phyloP scores from a whole-genome alignment of 2,329 filamentous ascomycete species.

The Fusarium brevicatenulatum region DNA sequence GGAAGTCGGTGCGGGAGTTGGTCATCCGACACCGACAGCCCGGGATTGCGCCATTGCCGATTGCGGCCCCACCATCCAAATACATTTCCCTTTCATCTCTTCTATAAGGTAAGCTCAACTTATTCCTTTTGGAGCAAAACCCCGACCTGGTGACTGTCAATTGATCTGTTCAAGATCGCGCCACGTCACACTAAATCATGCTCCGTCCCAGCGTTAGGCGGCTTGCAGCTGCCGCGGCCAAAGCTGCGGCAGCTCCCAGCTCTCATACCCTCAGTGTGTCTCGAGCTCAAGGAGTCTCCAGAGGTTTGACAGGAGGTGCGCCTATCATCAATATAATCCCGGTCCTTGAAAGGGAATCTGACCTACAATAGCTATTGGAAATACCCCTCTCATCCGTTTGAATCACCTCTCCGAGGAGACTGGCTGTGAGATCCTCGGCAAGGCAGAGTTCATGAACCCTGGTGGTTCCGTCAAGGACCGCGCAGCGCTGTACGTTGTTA shows the following conservation, averaged over 20 bases:
- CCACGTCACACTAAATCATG: slow-evolving; percentile 58
- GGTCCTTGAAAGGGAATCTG: not conserved
- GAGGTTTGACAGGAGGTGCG: slow-evolving; percentile 83
- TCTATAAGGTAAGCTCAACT: slow-evolving; percentile 14
- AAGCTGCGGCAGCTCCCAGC: slow-evolving; percentile 56
- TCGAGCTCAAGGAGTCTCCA: slow-evolving; percentile 80
- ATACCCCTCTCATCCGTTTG: slow-evolving; percentile 92
- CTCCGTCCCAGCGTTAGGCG: slow-evolving; percentile 74
- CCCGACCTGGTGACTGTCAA: slow-evolving; percentile 18
- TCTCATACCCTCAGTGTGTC: slow-evolving; percentile 77
- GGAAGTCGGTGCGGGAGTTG: slow-evolving; percentile 41
- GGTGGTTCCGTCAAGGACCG: slow-evolving; percentile 97
- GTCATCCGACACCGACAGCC: slow-evolving; percentile 34
- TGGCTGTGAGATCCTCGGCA: slow-evolving; percentile 92
- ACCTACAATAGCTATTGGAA: slow-evolving; percentile 80
- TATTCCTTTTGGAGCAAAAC: slow-evolving; percentile 7
- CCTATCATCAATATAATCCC: not conserved
- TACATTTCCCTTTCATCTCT: slow-evolving; percentile 26
- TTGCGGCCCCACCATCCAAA: slow-evolving; percentile 42
- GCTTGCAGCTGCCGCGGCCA: slow-evolving; percentile 68
- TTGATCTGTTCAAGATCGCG: slow-evolving; percentile 19
- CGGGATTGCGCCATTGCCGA: slow-evolving; percentile 47
- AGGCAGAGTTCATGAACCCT: slow-evolving; percentile 99
- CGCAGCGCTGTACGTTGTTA: slow-evolving; percentile 91
- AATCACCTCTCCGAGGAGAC: slow-evolving; percentile 90